phyloP scores from a whole-genome alignment of 2,329 filamentous ascomycete species.

The Fusarium anthophilum region DNA sequence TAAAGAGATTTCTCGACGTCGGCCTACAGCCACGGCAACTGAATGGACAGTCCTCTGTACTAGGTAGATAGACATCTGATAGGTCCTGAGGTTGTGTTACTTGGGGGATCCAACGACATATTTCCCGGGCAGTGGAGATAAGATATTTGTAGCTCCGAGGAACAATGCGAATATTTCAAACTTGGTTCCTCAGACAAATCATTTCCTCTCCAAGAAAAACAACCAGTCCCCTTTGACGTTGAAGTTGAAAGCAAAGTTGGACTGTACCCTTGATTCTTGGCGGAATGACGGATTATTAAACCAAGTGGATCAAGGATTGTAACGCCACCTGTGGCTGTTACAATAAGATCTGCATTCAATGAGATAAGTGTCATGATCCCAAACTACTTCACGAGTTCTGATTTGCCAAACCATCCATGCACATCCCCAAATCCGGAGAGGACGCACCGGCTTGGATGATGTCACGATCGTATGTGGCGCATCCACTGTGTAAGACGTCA shows the following conservation, averaged over 20 bases:
- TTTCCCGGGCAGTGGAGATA: background rate
- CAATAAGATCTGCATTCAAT: slow-evolving; percentile 13
- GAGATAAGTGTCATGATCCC: slow-evolving; percentile 17
- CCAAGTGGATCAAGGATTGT: background rate
- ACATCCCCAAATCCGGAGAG: slow-evolving; percentile 27
- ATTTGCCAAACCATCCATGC: slow-evolving; percentile 12
- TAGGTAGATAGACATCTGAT: background rate
- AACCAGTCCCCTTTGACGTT: background rate
- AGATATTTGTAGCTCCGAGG: background rate
- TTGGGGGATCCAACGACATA: too few species aligned
- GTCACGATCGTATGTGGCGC: slow-evolving; percentile 35
- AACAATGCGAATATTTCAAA: background rate
- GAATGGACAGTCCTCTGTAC: background rate
- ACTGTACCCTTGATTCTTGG: background rate
- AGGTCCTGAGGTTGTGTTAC: background rate
- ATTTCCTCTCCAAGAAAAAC: background rate
- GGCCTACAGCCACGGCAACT: background rate
- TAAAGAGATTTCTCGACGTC: background rate
- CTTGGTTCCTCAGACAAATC: background rate
- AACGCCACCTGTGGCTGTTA: slow-evolving; percentile 25
- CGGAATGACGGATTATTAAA: background rate
- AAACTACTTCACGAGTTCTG: slow-evolving; percentile 1
- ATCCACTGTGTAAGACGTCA: slow-evolving; percentile 16
- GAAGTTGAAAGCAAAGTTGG: background rate
- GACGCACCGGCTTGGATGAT: slow-evolving; percentile 34